These are phyloP conservation scores for Fragilaria crotonensis DNA, from an alignment of 108 stramenopile genomes.

Conservation along the genomic window DNA sequence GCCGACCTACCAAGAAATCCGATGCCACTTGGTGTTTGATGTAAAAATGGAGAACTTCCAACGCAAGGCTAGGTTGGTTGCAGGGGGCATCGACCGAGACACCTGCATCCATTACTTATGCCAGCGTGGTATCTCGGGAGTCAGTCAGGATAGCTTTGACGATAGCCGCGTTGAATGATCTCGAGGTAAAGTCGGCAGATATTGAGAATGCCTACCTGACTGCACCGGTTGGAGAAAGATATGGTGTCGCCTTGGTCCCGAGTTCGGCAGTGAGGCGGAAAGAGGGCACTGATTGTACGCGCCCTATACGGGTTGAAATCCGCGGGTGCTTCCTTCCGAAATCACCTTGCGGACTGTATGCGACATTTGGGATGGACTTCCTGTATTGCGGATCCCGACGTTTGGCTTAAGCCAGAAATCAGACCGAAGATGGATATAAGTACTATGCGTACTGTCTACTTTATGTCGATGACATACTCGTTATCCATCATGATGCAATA, in stretches of 20 bases:
- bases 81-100: slow-evolving; percentile 21
- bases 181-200: slow-evolving; percentile 19
- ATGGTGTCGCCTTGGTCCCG: slow-evolving; percentile 16
- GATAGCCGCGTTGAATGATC: slow-evolving; percentile 27
- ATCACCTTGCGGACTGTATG: slow-evolving; percentile 19
- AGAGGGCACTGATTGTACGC: too few relatives aligned
- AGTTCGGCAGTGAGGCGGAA: slow-evolving; percentile 23
- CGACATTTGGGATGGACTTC: slow-evolving; percentile 10
- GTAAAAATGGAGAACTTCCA: slow-evolving; percentile 21
- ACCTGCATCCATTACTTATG: slow-evolving; percentile 20
- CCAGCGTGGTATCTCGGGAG: too few relatives aligned
- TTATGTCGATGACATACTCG: too few relatives aligned
- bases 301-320: too few relatives aligned
- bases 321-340: slow-evolving; percentile 3
- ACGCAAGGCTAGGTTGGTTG: slow-evolving; percentile 28
- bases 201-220: slow-evolving; percentile 18
- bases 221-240: slow-evolving; percentile 20
- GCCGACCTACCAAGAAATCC: slow-evolving; percentile 18
- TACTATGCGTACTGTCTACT: too few relatives aligned
- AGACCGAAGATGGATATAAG: too few relatives aligned
- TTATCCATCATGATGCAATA: slow-evolving; percentile 1
- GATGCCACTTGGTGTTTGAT: slow-evolving; percentile 25
- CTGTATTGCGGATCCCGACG: too few relatives aligned
- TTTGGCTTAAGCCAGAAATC: slow-evolving; percentile 17
- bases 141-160: too few relatives aligned